phyloP scores from a whole-genome alignment of 1,284 basidiomycete species.

The Puccinia coronata region DNA sequence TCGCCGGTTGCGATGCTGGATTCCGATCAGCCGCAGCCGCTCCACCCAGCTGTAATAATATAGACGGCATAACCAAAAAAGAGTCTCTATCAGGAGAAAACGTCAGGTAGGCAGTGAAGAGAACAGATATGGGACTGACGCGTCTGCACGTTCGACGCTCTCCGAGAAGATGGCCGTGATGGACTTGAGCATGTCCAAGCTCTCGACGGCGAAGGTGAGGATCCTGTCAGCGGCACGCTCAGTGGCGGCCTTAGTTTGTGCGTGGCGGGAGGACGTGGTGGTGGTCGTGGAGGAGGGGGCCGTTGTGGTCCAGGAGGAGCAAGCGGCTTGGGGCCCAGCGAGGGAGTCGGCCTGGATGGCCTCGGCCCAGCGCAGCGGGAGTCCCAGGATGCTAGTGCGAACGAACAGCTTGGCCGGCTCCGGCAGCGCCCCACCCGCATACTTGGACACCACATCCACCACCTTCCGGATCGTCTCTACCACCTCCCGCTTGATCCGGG shows the following conservation, averaged over 20 bases:
- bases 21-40: slow-evolving; percentile 39
- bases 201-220: slow-evolving; percentile 80
- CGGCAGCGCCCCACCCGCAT: slow-evolving; percentile 78
- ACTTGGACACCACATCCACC: slow-evolving; percentile 81
- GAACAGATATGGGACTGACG: slow-evolving; percentile 64
- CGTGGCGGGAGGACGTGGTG: background rate
- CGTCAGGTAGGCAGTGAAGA: background rate
- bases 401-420: slow-evolving; percentile 78
- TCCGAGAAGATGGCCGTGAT: slow-evolving; percentile 84
- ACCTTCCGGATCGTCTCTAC: slow-evolving; percentile 83
- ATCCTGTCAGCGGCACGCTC: slow-evolving; percentile 74
- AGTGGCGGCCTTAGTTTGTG: slow-evolving; percentile 61
- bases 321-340: too few species aligned
- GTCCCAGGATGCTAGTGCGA: slow-evolving; percentile 73
- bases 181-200: slow-evolving; percentile 83
- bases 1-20: slow-evolving; percentile 36
- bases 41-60: slow-evolving; percentile 32
- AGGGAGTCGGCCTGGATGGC: slow-evolving; percentile 44
- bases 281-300: background rate
- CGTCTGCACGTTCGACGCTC: slow-evolving; percentile 80
- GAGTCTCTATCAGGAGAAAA: too few species aligned
- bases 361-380: slow-evolving; percentile 78
- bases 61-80: too few species aligned
- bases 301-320: background rate
- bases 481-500: slow-evolving; percentile 75